Evolutionary conservation across 2,329 filamentous ascomycete species (phyloP), one percentile per base, ranked within the genome.

Genomic region (Pseudocercospora macadamiae): DNA sequence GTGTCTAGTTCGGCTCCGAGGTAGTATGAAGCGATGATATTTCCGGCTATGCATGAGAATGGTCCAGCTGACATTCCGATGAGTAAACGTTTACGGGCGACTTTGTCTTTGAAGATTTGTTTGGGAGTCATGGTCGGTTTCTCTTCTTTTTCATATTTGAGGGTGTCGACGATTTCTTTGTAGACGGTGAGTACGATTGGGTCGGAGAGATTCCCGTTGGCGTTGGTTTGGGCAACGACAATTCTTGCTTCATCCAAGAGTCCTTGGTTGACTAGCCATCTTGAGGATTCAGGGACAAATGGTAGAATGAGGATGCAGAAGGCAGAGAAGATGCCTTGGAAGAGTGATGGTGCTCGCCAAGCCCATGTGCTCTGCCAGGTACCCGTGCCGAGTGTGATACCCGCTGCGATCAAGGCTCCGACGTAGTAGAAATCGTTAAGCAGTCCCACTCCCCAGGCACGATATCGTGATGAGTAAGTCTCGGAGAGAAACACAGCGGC

Each of bases 401-500:
- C 79, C 3, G 80, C 78, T 0, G 80, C 79, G 30, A 82, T 75
- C 3, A 83, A 68, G 0, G 75, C 76, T 1, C 79, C 71, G 4
- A 71, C 61, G 37, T 71, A 71, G 56, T 74, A 77, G 51, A 74
- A 76, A 37, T 75, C 70, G 52, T 75, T 75, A 12, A 78, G 68
- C 14, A 79, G 32, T 0, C 76, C 78, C 1, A 77, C 71, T 2
- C 75, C 76, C 75, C 76, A 79, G 7, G 74, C 77, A n/a, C 79
- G 73, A 72, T 75, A 80, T 8, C 72, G 66, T 59, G 68, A 75
- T 0, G 80, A 74, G 53, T 81, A 79, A 0, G 78, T 79, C 68
- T 85, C 83, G 1, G 77, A 76, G 2, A 84, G 72, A 52, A 81
- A 81, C 0, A 82, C 77, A 0, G 75, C 74, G 1, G 75, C 80